These are phyloP conservation scores for Lathyrus tuberosus DNA, from an alignment of 306 rosid species.

Conservation along the genomic window DNA sequence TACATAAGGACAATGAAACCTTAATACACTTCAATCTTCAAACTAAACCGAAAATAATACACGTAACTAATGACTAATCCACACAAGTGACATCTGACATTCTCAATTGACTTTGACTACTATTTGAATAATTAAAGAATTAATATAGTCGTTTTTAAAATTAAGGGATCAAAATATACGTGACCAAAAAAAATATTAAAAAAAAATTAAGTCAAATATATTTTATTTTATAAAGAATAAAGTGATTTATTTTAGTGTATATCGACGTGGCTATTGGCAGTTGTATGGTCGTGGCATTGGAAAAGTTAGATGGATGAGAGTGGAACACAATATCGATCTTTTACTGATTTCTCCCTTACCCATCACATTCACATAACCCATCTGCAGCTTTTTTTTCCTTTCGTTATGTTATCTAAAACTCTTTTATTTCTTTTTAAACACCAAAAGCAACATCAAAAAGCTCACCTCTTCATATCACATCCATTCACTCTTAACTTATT, in stretches of 20 bases:
- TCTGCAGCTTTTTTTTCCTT: conserved; percentile 39
- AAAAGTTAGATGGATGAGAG: conserved; percentile 32
- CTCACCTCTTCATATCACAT: background rate
- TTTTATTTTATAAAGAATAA: background rate
- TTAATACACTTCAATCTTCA: no score
- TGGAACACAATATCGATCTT: conserved; percentile 1
- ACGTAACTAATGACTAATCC: no score
- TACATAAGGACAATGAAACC: no score
- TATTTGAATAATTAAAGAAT: no score
- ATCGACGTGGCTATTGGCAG: conserved; percentile 12
- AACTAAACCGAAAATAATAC: no score
- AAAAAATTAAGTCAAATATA: no score
- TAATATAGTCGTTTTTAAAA: no score
- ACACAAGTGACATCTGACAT: no score
- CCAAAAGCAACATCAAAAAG: background rate
- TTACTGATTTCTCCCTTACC: background rate
- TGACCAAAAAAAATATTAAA: no score
- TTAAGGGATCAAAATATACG: no score
- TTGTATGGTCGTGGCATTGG: conserved; percentile 23
- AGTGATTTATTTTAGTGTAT: background rate
- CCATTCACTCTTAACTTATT: background rate
- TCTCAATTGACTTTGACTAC: no score
- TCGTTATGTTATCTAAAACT: background rate
- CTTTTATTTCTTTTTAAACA: background rate
- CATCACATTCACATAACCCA: conserved; percentile 26